These are phyloP conservation scores for Sphagnum contortum DNA, from an alignment of 225 moss, liverwort and hornwort genomes.

Conservation along the genomic window DNA sequence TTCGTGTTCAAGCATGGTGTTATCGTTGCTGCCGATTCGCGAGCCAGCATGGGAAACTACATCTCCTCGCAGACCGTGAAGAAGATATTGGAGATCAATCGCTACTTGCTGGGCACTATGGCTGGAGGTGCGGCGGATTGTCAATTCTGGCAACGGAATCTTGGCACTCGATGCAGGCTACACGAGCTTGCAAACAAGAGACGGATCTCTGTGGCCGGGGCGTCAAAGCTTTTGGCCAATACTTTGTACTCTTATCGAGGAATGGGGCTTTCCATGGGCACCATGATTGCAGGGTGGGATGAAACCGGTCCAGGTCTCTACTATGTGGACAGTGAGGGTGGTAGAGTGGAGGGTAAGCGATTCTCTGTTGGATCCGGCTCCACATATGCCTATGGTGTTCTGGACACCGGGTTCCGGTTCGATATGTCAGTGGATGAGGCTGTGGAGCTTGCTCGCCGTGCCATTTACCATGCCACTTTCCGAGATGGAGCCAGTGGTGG, in stretches of 20 bases:
- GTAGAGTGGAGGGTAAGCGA: constrained; percentile 70
- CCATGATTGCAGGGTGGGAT: constrained; percentile 95
- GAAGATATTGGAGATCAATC: constrained; percentile 87
- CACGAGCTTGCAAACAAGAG: constrained; percentile 85
- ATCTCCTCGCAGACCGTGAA: constrained; percentile 82
- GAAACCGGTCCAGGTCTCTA: constrained; percentile 88
- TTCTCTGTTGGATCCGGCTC: constrained; percentile 91
- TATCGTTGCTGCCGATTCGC: constrained; percentile 87
- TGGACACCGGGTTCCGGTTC: constrained; percentile 70
- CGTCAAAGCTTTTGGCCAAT: constrained; percentile 80
- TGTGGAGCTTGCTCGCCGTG: constrained; percentile 80
- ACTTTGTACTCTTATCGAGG: constrained; percentile 84
- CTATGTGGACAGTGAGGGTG: constrained; percentile 87
- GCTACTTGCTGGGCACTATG: constrained; percentile 80
- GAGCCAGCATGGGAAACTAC: constrained; percentile 93
- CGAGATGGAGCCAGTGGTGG: constrained; percentile 93
- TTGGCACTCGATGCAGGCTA: constrained; percentile 82
- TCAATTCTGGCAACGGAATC: constrained; percentile 88
- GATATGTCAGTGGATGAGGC: constrained; percentile 83
- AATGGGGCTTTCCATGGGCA: constrained; percentile 96
- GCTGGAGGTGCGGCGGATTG: constrained; percentile 89
- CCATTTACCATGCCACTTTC: constrained; percentile 90
- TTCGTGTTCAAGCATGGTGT: constrained; percentile 83
- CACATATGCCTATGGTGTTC: constrained; percentile 82
- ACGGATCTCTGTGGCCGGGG: constrained; percentile 80